Evolutionary conservation across 352 stramenopile species (phyloP).

Genomic region (Thraustochytrium striatum): DNA sequence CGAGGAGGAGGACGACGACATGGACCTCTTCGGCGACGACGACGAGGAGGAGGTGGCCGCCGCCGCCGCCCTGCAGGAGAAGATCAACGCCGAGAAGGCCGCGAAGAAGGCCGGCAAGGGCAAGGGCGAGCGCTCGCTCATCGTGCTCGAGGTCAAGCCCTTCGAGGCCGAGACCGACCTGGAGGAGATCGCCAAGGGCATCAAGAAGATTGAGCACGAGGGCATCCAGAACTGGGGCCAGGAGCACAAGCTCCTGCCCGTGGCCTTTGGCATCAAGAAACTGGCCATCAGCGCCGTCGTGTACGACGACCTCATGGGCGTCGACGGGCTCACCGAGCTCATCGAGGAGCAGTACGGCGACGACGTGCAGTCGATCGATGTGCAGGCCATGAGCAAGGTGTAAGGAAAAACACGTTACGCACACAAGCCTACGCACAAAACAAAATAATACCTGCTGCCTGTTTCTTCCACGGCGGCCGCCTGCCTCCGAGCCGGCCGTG

Average conservation of each 20-base stretch:
- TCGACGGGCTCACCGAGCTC: slow-evolving; percentile 68
- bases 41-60: slow-evolving; percentile 61
- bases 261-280: slow-evolving; percentile 74
- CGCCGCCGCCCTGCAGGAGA: slow-evolving; percentile 52
- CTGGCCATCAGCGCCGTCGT: slow-evolving; percentile 69
- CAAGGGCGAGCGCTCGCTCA: slow-evolving; percentile 57
- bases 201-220: slow-evolving; percentile 66
- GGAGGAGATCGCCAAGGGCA: slow-evolving; percentile 66
- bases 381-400: slow-evolving; percentile 48
- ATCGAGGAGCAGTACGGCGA: slow-evolving; percentile 56
- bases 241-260: slow-evolving; percentile 68
- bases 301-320: slow-evolving; percentile 66
- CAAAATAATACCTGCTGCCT: too few species aligned
- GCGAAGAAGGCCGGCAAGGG: slow-evolving; percentile 56
- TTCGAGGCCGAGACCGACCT: slow-evolving; percentile 70
- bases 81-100: slow-evolving; percentile 56
- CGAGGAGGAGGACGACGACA: slow-evolving; percentile 61
- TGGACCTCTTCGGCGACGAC: slow-evolving; percentile 58
- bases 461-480: too few species aligned
- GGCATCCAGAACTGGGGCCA: slow-evolving; percentile 66
- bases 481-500: too few species aligned
- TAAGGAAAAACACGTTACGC: not conserved
- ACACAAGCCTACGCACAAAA: too few species aligned
- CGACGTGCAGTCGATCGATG: slow-evolving; percentile 46
- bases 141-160: slow-evolving; percentile 61